Evolutionary conservation across 345 rosid species (phyloP).

Genomic region (Dimocarpus longan): DNA sequence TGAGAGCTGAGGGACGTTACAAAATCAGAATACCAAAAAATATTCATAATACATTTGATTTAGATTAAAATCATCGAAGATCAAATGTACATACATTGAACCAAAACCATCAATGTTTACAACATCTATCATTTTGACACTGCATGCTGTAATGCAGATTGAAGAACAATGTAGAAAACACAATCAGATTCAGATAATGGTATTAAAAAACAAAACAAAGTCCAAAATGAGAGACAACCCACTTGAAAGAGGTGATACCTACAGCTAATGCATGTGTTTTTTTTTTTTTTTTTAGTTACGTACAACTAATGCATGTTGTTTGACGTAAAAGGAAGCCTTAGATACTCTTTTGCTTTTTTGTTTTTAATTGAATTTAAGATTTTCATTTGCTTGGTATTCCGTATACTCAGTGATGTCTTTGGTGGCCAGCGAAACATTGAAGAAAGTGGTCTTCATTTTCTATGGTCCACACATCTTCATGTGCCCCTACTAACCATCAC

Average conservation of each 20-base stretch:
- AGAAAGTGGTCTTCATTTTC: not conserved
- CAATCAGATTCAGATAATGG: not conserved
- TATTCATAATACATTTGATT: too few relatives aligned
- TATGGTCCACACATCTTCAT: not conserved
- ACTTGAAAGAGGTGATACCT: slow-evolving; percentile 16
- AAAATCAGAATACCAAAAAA: not conserved
- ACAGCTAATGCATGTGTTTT: slow-evolving; percentile 24
- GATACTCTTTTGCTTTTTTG: not conserved
- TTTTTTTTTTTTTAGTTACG: not conserved
- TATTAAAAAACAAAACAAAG: not conserved
- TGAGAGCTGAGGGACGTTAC: not conserved
- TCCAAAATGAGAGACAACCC: not conserved
- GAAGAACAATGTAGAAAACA: too few relatives aligned
- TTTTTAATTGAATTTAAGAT: not conserved
- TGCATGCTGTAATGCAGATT: too few relatives aligned
- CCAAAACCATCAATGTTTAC: not conserved
- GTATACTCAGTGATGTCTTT: slow-evolving; percentile 9
- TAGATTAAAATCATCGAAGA: too few relatives aligned
- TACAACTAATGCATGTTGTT: slow-evolving; percentile 27
- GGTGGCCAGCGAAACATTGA: slow-evolving; percentile 21
- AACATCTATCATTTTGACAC: too few relatives aligned
- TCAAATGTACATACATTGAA: not conserved
- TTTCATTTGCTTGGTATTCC: slow-evolving; percentile 23
- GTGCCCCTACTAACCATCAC: not conserved
- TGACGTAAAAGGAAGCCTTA: slow-evolving; percentile 6